Percentiles rank a stretch among this genome's conserved stretches.
These are phyloP conservation scores for Dentipellis sp. DNA, from an alignment of 768 basidiomycete genomes.

Conservation along the genomic window DNA sequence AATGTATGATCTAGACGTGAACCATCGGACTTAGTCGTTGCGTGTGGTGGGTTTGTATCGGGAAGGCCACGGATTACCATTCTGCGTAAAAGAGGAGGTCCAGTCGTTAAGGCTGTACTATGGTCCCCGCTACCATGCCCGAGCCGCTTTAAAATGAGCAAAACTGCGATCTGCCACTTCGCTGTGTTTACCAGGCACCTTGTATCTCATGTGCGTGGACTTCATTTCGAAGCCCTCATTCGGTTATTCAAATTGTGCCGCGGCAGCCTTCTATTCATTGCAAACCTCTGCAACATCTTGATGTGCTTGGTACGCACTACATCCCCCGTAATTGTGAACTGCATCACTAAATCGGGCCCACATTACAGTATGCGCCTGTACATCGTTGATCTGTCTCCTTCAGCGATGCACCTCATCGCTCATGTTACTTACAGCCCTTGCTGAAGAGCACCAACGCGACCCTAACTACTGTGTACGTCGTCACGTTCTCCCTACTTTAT, in stretches of 20 bases:
- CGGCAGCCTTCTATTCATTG: background rate
- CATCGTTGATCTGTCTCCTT: background rate
- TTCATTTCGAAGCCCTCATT: background rate
- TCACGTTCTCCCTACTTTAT: no score
- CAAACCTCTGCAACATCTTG: background rate
- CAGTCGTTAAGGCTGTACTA: background rate
- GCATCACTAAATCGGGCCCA: background rate
- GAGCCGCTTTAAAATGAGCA: background rate
- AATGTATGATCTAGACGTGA: no score
- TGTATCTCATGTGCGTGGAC: background rate
- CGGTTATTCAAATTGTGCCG: background rate
- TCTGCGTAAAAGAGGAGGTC: no score
- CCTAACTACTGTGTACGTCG: background rate
- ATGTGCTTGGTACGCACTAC: background rate
- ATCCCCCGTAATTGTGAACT: background rate
- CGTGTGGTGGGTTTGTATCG: no score
- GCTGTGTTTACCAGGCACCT: background rate
- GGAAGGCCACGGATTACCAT: no score
- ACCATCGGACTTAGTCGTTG: no score
- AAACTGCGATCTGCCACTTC: background rate
- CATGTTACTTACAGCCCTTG: background rate
- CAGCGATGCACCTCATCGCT: background rate
- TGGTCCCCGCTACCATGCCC: background rate
- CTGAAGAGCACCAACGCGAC: background rate
- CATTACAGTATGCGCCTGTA: background rate